Evolutionary conservation across 116 monocot genomes (phyloP).

Genomic region (Trichopus zeylanicus): DNA sequence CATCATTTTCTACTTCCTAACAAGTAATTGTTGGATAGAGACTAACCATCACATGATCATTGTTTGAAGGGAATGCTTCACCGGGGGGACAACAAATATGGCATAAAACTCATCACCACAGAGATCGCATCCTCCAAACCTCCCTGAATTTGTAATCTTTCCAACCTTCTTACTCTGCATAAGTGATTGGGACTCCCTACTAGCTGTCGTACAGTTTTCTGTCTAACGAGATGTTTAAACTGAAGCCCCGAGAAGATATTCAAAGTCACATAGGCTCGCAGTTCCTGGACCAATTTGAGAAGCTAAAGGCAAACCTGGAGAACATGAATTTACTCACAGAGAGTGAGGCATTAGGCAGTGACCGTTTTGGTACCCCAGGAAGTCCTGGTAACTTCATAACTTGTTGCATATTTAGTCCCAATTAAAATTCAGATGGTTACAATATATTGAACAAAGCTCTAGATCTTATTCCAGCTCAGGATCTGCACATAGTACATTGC

Average conservation of each 20-base stretch:
- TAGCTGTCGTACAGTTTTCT: not conserved
- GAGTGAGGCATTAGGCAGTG: slow-evolving; percentile 15
- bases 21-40: too few species aligned
- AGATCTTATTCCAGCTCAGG: slow-evolving; percentile 49
- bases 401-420: too few species aligned
- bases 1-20: not conserved
- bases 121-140: slow-evolving; percentile 13
- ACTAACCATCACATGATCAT: not conserved
- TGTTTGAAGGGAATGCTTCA: slow-evolving; percentile 12
- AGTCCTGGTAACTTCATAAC: slow-evolving; percentile 53
- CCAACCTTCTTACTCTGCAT: not conserved
- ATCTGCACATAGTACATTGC: slow-evolving; percentile 22
- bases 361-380: slow-evolving; percentile 22
- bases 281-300: slow-evolving; percentile 28
- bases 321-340: slow-evolving; percentile 27
- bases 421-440: too few species aligned
- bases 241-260: slow-evolving; percentile 32
- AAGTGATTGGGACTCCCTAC: not conserved
- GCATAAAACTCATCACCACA: too few species aligned
- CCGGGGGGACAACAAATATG: slow-evolving; percentile 13
- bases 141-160: slow-evolving; percentile 32
- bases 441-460: slow-evolving; percentile 21
- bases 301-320: slow-evolving; percentile 23
- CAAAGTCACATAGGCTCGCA: slow-evolving; percentile 29
- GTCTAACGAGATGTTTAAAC: not conserved